These are phyloP conservation scores for Sarocladium kiliense DNA, from an alignment of 2,329 filamentous ascomycete genomes.

Conservation along the genomic window DNA sequence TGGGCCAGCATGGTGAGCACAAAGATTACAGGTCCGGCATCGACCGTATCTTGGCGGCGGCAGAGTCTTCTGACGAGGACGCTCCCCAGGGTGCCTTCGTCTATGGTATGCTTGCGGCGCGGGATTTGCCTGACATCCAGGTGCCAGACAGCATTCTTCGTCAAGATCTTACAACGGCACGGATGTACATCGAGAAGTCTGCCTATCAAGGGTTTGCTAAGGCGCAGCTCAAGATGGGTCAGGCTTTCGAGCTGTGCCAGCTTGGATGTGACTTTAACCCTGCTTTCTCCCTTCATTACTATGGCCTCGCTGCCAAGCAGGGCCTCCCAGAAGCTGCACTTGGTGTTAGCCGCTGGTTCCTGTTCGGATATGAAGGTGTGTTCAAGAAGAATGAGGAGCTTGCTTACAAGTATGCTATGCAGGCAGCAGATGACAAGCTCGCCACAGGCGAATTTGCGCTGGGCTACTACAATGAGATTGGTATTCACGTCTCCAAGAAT, in stretches of 20 bases:
- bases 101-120: constrained; percentile 87
- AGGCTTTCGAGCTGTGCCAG: constrained; percentile 90
- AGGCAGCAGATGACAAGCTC: constrained; percentile 76
- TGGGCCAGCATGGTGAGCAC: constrained; percentile 86
- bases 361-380: constrained; percentile 87
- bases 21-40: constrained; percentile 77
- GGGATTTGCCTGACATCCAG: constrained; percentile 84
- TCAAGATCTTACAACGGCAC: constrained; percentile 66
- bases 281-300: constrained; percentile 89
- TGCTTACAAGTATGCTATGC: constrained; percentile 83
- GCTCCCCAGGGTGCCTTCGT: constrained; percentile 94
- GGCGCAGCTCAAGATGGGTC: constrained; percentile 94
- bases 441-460: constrained; percentile 93
- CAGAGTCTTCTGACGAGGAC: constrained; percentile 88
- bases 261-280: constrained; percentile 94
- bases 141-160: constrained; percentile 68
- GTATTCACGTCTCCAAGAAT: constrained; percentile 83
- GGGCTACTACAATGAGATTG: constrained; percentile 96
- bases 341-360: constrained; percentile 96
- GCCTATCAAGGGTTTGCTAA: constrained; percentile 95
- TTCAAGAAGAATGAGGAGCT: constrained; percentile 95
- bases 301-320: constrained; percentile 85
- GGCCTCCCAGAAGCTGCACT: constrained; percentile 91
- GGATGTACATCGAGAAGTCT: constrained; percentile 90
- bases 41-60: constrained; percentile 76